A percentile compares a stretch with the other conserved stretches of the same genome.
Conservation (phyloP, 2,329 filamentous ascomycete genomes). For the Trichoderma lentiforme region DNA sequence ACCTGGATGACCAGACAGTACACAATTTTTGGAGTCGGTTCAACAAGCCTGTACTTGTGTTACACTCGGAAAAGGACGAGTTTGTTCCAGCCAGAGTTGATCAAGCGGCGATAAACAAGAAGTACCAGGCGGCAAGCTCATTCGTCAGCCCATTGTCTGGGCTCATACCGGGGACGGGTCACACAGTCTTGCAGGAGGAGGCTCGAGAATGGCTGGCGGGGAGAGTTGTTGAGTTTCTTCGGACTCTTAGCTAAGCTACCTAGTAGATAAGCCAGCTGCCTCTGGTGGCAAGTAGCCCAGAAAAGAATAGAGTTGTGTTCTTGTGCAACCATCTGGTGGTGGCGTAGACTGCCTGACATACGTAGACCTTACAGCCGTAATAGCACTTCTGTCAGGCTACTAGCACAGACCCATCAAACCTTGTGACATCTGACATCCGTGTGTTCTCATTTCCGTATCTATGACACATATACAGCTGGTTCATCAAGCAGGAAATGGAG, state of each 20-base stretch:
- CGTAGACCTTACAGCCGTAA: background rate
- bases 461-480: background rate
- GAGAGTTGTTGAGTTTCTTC: constrained; percentile 47
- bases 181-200: constrained; percentile 46
- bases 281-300: background rate
- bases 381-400: background rate
- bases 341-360: background rate
- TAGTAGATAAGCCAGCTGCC: background rate
- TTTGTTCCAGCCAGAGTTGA: constrained; percentile 58
- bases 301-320: background rate
- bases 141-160: constrained; percentile 50
- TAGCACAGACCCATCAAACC: background rate
- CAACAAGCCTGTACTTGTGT: constrained; percentile 57
- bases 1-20: constrained; percentile 59
- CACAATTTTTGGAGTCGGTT: constrained; percentile 63
- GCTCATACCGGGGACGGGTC: constrained; percentile 50
- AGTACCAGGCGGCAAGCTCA: constrained; percentile 50
- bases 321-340: background rate
- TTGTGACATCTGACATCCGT: background rate
- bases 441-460: background rate
- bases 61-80: constrained; percentile 66
- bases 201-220: constrained; percentile 49
- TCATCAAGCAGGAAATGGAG: background rate
- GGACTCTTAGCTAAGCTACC: constrained; percentile 1
- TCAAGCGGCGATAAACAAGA: constrained; percentile 53